These are phyloP conservation scores for Warburgia ugandensis DNA, from an alignment of 164 flowering plant species.

Conservation along the genomic window DNA sequence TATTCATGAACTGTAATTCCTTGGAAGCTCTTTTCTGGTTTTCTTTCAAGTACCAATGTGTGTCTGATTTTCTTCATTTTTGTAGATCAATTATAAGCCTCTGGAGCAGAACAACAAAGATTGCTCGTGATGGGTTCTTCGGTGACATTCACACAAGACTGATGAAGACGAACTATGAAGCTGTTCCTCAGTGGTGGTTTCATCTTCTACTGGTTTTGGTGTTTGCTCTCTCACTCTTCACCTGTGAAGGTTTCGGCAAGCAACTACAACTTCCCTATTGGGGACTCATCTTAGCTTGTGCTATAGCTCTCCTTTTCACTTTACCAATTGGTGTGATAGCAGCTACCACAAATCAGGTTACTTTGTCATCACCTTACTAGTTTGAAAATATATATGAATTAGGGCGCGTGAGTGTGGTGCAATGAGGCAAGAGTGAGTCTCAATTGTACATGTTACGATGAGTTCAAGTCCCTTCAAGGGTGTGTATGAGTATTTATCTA, in stretches of 20 bases:
- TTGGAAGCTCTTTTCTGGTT: too few species aligned
- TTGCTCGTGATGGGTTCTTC: background rate
- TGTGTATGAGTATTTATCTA: too few species aligned
- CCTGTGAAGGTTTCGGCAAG: slow-evolving; percentile 50
- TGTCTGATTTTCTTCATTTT: background rate
- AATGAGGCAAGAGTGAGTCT: too few species aligned
- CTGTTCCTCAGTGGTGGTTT: slow-evolving; percentile 89
- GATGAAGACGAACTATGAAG: slow-evolving; percentile 66
- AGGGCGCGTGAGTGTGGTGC: too few species aligned
- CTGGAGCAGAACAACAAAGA: background rate
- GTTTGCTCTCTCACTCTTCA: slow-evolving; percentile 37
- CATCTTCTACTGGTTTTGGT: slow-evolving; percentile 20
- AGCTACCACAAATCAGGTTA: slow-evolving; percentile 81
- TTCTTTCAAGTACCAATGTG: slow-evolving; percentile 8
- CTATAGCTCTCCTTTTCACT: slow-evolving; percentile 28
- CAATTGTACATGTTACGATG: too few species aligned
- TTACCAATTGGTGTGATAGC: slow-evolving; percentile 64
- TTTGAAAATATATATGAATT: too few species aligned
- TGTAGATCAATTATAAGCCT: background rate
- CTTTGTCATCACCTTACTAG: background rate
- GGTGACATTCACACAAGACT: slow-evolving; percentile 37
- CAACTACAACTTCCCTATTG: slow-evolving; percentile 87
- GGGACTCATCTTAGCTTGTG: slow-evolving; percentile 74
- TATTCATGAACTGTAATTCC: too few species aligned
- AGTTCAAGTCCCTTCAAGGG: too few species aligned